A percentile compares a stretch with the other conserved stretches of the same genome.
Evolutionary conservation across 2,329 filamentous ascomycete genomes (phyloP).

Genomic region (Gnomoniopsis smithogilvyi): DNA sequence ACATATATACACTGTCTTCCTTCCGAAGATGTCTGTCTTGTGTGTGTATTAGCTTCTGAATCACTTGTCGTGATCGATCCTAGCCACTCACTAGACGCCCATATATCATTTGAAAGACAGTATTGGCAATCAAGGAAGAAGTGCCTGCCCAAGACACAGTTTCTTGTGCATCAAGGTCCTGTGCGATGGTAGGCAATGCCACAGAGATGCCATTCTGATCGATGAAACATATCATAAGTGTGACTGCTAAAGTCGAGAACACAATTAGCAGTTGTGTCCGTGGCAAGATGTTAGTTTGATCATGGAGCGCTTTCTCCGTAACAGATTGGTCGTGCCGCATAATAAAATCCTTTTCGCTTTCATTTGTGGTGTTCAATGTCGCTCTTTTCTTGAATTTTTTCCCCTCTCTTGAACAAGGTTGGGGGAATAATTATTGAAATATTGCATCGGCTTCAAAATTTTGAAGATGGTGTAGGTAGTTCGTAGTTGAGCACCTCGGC

Average conservation of each 20-base stretch:
- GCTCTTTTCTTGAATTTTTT: no score
- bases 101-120: conserved; percentile 62
- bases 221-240: conserved; percentile 51
- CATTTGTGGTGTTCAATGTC: no score
- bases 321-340: not conserved
- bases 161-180: conserved; percentile 40
- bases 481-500: no score
- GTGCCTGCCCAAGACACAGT: conserved; percentile 55
- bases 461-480: no score
- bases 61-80: not conserved
- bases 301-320: conserved; percentile 44
- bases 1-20: conserved; percentile 55
- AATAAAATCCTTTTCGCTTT: not conserved
- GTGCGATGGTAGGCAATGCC: conserved; percentile 47
- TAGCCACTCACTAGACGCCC: conserved; percentile 42
- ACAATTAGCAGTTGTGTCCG: conserved; percentile 45
- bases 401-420: no score
- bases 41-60: not conserved
- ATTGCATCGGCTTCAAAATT: no score
- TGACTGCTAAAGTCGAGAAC: conserved; percentile 47
- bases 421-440: no score
- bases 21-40: conserved; percentile 56
- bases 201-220: conserved; percentile 54
- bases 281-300: conserved; percentile 56
- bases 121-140: conserved; percentile 51